Evolutionary conservation across 257 asterid species (phyloP).

Genomic region (Solanum appendiculatum): DNA sequence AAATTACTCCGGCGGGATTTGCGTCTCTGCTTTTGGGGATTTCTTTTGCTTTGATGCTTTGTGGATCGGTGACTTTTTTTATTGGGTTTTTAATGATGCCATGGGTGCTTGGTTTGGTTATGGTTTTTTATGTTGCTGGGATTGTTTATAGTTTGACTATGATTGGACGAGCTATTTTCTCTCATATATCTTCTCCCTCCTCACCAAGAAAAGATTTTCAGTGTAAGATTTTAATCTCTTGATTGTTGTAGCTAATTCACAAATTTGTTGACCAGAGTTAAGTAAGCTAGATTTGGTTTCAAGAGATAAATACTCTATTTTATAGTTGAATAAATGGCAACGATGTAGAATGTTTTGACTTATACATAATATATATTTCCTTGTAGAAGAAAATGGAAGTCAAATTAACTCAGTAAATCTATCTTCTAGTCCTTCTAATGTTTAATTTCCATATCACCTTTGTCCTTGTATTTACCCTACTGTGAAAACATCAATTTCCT

Average conservation of each 20-base stretch:
- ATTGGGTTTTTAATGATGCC: conserved; percentile 96
- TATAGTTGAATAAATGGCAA: background rate
- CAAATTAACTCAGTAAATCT: background rate
- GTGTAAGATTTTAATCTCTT: conserved; percentile 28
- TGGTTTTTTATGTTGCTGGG: conserved; percentile 64
- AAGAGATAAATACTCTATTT: background rate
- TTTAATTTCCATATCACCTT: background rate
- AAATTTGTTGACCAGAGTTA: background rate
- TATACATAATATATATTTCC: background rate
- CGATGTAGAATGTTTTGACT: background rate
- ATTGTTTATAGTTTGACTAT: conserved; percentile 65
- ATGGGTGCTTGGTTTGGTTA: conserved; percentile 77
- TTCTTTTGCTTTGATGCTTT: conserved; percentile 70
- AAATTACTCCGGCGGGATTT: conserved; percentile 70
- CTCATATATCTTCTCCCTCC: conserved; percentile 8
- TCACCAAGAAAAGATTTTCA: conserved; percentile 43
- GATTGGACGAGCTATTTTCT: conserved; percentile 70
- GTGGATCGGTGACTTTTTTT: conserved; percentile 86
- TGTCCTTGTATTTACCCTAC: background rate
- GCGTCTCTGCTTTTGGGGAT: conserved; percentile 71
- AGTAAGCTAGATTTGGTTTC: background rate
- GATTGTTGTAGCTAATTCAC: too few relatives aligned
- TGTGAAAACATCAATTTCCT: background rate
- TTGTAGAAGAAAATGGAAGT: background rate
- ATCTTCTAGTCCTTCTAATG: background rate